Base-by-base conservation (phyloP, 2,329 filamentous ascomycete species). In the Arthrocladium fulminans region DNA sequence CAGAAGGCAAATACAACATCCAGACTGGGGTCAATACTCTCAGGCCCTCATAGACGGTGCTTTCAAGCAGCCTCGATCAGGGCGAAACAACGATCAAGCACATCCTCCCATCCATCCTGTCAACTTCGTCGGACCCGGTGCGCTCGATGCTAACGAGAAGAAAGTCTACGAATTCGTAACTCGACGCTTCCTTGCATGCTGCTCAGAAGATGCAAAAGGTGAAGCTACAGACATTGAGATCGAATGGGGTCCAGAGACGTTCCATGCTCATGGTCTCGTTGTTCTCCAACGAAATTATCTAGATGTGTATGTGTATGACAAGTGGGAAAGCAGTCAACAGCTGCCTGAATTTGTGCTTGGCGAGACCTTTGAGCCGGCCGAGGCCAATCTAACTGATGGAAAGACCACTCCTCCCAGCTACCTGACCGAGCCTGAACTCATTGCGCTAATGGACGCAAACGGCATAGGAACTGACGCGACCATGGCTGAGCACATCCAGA, bases 381-480 rank as follows among this genome's bases (percentile, higher is more conserved):
- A 96, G 67, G 90, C 88, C 3, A 81, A 84, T 58, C 88, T 98
- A 68, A 82, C 79, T 1, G 88, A 97, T 59, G 90, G 92, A n/a
- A 85, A 94, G 65, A 98, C 92, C 0, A 79, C 76, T 1, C 74
- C 89, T 10, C 92, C 92, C 0, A 79, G 76, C 19, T 96, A 94
- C 63, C 74, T 98, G 24, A 97, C 92, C 0, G 92, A 98, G 63
- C 89, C 92, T 0, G 92, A 98, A 63, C 74, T 98, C 22, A 95
- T 98, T 62, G 85, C 84, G 2, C 76, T 98, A 9, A 98, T 98
- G 92, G 92, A 98, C 68, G 89, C 88, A 38, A 98, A 98, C 63
- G 92, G 92, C 2, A 98, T 98, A 55, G 92, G 92, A 10, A 98
- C 92, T 8, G 92, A 98, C 69, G 92, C 92, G 5, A 98, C 92